A percentile compares a stretch with the other conserved stretches of the same genome.
Evolutionary conservation across 2,329 filamentous ascomycete species (phyloP).

Genomic region (Hymenotorrendiella dingleyae): DNA sequence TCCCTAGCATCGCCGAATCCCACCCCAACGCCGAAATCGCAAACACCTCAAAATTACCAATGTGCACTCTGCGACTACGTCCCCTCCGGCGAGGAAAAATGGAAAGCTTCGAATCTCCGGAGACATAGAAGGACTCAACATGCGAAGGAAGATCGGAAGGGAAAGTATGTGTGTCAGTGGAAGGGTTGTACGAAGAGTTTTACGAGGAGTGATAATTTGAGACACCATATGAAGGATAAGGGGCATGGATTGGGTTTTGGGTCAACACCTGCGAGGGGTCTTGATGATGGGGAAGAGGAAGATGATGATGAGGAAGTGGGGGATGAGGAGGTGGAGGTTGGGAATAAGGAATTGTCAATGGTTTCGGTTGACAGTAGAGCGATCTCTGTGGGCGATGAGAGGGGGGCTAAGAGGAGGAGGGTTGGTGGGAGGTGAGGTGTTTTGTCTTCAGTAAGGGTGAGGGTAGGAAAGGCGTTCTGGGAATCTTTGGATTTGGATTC

Average conservation of each 20-base stretch:
- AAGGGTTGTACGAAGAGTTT: conserved; percentile 19
- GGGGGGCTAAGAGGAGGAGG: conserved; percentile 8
- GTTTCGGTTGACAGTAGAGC: neutral
- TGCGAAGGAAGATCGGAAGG: conserved; percentile 7
- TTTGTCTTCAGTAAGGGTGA: neutral
- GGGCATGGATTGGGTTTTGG: conserved; percentile 10
- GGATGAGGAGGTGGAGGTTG: neutral
- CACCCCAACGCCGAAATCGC: neutral
- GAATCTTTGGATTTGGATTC: too few relatives aligned
- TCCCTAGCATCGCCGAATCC: neutral
- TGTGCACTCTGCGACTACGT: conserved; percentile 18
- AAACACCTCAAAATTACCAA: conserved; percentile 6
- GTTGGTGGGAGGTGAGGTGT: neutral
- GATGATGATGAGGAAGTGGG: conserved; percentile 2
- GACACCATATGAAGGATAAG: conserved; percentile 19
- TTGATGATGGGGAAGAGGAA: neutral
- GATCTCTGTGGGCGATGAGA: neutral
- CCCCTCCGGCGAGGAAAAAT: conserved; percentile 21
- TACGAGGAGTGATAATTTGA: conserved; percentile 24
- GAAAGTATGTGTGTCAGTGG: conserved; percentile 13
- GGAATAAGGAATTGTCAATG: neutral
- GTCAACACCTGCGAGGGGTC: neutral
- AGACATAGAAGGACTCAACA: conserved; percentile 24
- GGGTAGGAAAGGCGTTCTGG: neutral
- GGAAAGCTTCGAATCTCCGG: conserved; percentile 24